Evolutionary conservation across 2,329 filamentous ascomycete genomes (phyloP), one percentile per base, ranked within the genome.

Genomic region (Neopestalotiopsis rosae): DNA sequence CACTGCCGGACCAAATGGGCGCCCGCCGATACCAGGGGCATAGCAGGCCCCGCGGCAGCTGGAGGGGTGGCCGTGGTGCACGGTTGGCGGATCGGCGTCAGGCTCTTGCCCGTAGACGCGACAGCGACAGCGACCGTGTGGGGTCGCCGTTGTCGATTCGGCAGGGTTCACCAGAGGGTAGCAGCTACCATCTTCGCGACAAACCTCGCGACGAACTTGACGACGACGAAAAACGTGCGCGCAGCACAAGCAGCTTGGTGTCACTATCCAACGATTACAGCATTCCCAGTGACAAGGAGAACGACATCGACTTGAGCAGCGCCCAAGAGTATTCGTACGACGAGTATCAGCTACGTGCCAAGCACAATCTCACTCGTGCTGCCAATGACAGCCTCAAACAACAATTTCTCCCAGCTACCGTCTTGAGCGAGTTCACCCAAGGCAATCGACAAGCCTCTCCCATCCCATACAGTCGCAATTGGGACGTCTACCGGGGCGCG

Each of bases 91-190:
- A 62, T 38, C 28, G 59, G 59, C 32, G 28, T 40, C 34, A 20
- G 32, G n/a, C 34, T 62, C 59, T 62, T 30, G 20, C 7, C 32
- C 45, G 5, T 52, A 52, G 45, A 20, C 45, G 45, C 45, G 45
- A 52, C 45, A 17, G 45, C 45, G 45, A 52, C 45, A 52, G 30
- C 59, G 59, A 62, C 30, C 17, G 32, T 62, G 32, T 62, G 59
- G 59, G 32, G 59, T 40, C n/a, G 13, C 59, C 59, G 32, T 38
- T 34, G 32, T 30, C 59, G 20, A 62, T 42, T 17, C 59, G 59
- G 30, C 59, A 62, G 30, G 34, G 59, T 34, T 20, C 59, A 38
- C n/a, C n/a, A 6, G n/a, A 34, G n/a, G n/a, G 32, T n/a, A 34
- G 34, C 34, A 34, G 34, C 34, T 20, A 40, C 30, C 30, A 62